A percentile compares a stretch with the other conserved stretches of the same genome.
phyloP scores from a whole-genome alignment of 2,329 filamentous ascomycete genomes.

The Penicillium concentricum region DNA sequence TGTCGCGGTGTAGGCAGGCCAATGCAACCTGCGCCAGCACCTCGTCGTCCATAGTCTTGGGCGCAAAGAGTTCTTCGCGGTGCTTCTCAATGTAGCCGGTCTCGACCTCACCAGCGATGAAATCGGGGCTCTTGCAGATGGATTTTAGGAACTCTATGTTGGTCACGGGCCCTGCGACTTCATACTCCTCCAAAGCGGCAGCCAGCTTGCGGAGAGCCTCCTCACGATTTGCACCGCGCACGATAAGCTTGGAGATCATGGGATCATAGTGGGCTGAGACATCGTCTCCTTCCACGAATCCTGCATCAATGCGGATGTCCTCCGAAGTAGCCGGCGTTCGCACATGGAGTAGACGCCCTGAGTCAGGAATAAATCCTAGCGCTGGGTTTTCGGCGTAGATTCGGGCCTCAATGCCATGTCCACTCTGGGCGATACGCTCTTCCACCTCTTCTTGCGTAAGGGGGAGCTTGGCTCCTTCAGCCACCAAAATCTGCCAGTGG shows the following conservation, averaged over 20 bases:
- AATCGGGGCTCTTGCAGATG: slow-evolving; percentile 76
- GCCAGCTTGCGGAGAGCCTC: slow-evolving; percentile 81
- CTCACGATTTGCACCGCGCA: slow-evolving; percentile 73
- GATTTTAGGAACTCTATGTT: slow-evolving; percentile 97
- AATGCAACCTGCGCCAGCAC: slow-evolving; percentile 85
- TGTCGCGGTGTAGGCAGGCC: slow-evolving; percentile 60
- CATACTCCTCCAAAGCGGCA: slow-evolving; percentile 79
- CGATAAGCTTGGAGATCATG: slow-evolving; percentile 98
- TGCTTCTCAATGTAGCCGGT: slow-evolving; percentile 96
- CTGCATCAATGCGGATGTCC: slow-evolving; percentile 86
- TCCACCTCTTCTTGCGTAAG: slow-evolving; percentile 66
- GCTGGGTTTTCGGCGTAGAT: slow-evolving; percentile 97
- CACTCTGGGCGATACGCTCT: slow-evolving; percentile 68
- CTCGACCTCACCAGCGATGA: slow-evolving; percentile 84
- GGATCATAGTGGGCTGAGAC: slow-evolving; percentile 95
- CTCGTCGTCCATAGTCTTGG: slow-evolving; percentile 63
- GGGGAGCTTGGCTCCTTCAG: slow-evolving; percentile 67
- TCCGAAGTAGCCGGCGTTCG: slow-evolving; percentile 67
- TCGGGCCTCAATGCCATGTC: slow-evolving; percentile 89
- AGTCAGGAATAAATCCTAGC: slow-evolving; percentile 89
- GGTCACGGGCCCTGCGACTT: slow-evolving; percentile 87
- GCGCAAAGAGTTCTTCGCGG: slow-evolving; percentile 72
- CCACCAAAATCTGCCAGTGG: slow-evolving; percentile 90
- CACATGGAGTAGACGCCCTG: slow-evolving; percentile 81
- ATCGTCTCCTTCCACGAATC: slow-evolving; percentile 86